Conservation (phyloP, 768 basidiomycete genomes). For the Daedalea quercina region DNA sequence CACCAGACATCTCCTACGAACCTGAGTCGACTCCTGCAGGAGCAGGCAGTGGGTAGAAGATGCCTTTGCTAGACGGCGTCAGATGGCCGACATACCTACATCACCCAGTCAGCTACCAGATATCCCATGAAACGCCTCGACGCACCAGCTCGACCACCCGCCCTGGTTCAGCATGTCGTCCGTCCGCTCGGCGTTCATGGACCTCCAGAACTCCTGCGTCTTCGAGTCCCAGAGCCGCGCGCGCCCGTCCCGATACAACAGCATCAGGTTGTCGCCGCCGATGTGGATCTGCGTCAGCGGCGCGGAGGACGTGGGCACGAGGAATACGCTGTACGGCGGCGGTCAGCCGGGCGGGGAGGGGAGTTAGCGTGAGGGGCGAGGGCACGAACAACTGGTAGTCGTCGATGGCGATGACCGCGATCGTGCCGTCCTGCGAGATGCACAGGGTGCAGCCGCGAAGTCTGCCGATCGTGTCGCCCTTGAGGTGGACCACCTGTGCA, state of each 20-base stretch:
- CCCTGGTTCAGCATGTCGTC: constrained; percentile 66
- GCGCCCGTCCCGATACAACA: constrained; percentile 69
- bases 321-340: constrained; percentile 47
- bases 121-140: too few species aligned
- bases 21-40: not conserved
- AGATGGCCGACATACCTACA: not conserved
- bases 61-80: not conserved
- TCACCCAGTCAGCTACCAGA: too few species aligned
- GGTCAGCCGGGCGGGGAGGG: constrained; percentile 1
- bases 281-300: constrained; percentile 59
- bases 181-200: constrained; percentile 71
- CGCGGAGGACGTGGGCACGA: constrained; percentile 77
- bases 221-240: constrained; percentile 85
- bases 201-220: constrained; percentile 79
- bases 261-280: constrained; percentile 60
- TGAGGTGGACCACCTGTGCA: constrained; percentile 47
- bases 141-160: constrained; percentile 71
- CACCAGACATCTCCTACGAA: not conserved
- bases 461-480: constrained; percentile 43
- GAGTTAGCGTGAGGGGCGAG: not conserved
- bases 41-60: not conserved
- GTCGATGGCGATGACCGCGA: constrained; percentile 71
- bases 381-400: constrained; percentile 69
- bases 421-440: constrained; percentile 71
- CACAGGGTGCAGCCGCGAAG: constrained; percentile 67